These are phyloP conservation scores for Xylaria sp. DNA, from an alignment of 2,329 filamentous ascomycete species.

Conservation along the genomic window DNA sequence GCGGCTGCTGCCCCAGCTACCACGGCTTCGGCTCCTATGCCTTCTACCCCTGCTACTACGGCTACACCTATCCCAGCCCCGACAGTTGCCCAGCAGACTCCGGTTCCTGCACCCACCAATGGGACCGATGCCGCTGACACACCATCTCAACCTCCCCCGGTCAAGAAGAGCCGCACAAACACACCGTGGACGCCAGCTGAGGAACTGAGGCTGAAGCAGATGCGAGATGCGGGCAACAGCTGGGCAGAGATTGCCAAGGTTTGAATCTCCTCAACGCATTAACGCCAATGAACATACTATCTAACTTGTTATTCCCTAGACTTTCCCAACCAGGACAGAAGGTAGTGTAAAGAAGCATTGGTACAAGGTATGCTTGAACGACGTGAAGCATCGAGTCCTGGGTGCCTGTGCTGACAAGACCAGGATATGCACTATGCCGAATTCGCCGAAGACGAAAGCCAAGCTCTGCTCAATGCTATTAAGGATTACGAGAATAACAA, in stretches of 20 bases:
- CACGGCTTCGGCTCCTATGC: conserved; percentile 37
- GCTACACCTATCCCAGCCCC: conserved; percentile 46
- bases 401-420: conserved; percentile 9
- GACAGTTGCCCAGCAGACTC: conserved; percentile 42
- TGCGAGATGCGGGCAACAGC: conserved; percentile 90
- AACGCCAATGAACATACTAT: neutral
- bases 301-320: conserved; percentile 55
- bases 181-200: conserved; percentile 97
- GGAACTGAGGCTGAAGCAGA: conserved; percentile 88
- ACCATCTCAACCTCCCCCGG: conserved; percentile 56
- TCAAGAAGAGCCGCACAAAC: conserved; percentile 97
- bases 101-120: conserved; percentile 39
- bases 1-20: conserved; percentile 43
- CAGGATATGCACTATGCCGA: conserved; percentile 99
- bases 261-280: conserved; percentile 9
- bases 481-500: conserved; percentile 99
- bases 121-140: conserved; percentile 44
- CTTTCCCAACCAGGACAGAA: conserved; percentile 90
- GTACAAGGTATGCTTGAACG: conserved; percentile 76
- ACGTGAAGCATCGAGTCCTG: neutral
- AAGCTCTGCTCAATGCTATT: conserved; percentile 86
- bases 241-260: conserved; percentile 99
- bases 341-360: conserved; percentile 99
- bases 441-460: conserved; percentile 92
- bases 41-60: conserved; percentile 46